Conservation (phyloP, 164 flowering plant genomes). For the Platanus orientalis region DNA sequence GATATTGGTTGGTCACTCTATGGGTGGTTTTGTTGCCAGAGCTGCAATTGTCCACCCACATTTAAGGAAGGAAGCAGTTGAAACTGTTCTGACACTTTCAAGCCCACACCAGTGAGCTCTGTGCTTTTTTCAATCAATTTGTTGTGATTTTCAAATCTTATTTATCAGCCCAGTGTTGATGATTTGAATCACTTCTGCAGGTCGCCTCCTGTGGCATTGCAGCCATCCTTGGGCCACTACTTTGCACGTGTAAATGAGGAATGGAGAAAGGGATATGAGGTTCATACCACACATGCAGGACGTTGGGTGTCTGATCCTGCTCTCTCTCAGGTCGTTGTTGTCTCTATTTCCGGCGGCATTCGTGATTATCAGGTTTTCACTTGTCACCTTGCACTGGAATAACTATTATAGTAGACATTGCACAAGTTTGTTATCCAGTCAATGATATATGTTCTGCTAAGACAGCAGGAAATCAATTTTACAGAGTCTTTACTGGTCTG, state of each 20-base stretch:
- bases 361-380: slow-evolving; percentile 80
- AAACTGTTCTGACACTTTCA: slow-evolving; percentile 91
- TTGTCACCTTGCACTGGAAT: neutral
- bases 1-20: slow-evolving; percentile 96
- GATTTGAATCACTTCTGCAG: slow-evolving; percentile 37
- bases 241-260: slow-evolving; percentile 66
- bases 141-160: slow-evolving; percentile 4
- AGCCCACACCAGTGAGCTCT: slow-evolving; percentile 85
- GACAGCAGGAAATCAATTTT: no score
- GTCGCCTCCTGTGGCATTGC: slow-evolving; percentile 90
- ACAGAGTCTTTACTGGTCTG: no score
- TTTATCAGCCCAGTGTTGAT: slow-evolving; percentile 10
- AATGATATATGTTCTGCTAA: no score
- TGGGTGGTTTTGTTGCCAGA: slow-evolving; percentile 99
- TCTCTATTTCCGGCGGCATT: slow-evolving; percentile 88
- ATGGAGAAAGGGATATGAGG: slow-evolving; percentile 85
- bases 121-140: slow-evolving; percentile 5
- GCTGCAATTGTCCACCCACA: slow-evolving; percentile 83
- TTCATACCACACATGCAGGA: slow-evolving; percentile 44
- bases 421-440: no score
- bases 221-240: slow-evolving; percentile 91
- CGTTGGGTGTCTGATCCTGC: slow-evolving; percentile 42
- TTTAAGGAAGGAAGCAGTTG: slow-evolving; percentile 77
- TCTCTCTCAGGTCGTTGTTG: slow-evolving; percentile 69
- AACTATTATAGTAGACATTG: no score